Conservation (phyloP, 371 early-diverging fungal species). For the Mucor piriformis region DNA sequence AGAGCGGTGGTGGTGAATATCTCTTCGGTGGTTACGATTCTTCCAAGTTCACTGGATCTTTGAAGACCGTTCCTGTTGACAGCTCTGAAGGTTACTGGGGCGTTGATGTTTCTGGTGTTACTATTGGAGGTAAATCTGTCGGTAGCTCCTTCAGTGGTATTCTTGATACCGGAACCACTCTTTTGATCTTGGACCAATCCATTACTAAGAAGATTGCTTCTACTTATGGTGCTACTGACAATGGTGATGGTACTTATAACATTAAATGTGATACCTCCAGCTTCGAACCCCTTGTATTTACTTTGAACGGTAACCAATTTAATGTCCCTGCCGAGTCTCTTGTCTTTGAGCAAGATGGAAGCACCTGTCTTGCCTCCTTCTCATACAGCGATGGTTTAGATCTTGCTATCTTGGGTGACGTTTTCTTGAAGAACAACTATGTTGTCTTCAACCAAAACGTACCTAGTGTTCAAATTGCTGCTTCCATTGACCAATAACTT, state of each 20-base stretch:
- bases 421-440: conserved; percentile 55
- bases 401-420: conserved; percentile 47
- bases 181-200: conserved; percentile 52
- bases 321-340: conserved; percentile 20
- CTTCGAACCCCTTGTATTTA: conserved; percentile 20
- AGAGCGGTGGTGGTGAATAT: conserved; percentile 44
- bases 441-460: conserved; percentile 42
- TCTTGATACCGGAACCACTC: conserved; percentile 66
- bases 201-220: conserved; percentile 30
- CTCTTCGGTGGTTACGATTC: conserved; percentile 54
- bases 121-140: not conserved
- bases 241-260: conserved; percentile 30
- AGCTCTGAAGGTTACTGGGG: conserved; percentile 52
- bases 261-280: conserved; percentile 22
- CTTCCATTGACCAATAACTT: conserved; percentile 1
- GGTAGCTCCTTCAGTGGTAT: conserved; percentile 40
- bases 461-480: conserved; percentile 32
- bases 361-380: conserved; percentile 22
- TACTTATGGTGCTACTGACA: conserved; percentile 20
- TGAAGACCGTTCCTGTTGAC: conserved; percentile 54
- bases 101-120: conserved; percentile 38
- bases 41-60: conserved; percentile 44
- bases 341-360: conserved; percentile 15
- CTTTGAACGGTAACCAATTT: conserved; percentile 20
- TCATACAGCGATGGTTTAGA: conserved; percentile 18